Evolutionary conservation across 371 early-diverging fungal species (phyloP), one percentile per base, ranked within the genome.

Genomic region (Coemansia sp.): DNA sequence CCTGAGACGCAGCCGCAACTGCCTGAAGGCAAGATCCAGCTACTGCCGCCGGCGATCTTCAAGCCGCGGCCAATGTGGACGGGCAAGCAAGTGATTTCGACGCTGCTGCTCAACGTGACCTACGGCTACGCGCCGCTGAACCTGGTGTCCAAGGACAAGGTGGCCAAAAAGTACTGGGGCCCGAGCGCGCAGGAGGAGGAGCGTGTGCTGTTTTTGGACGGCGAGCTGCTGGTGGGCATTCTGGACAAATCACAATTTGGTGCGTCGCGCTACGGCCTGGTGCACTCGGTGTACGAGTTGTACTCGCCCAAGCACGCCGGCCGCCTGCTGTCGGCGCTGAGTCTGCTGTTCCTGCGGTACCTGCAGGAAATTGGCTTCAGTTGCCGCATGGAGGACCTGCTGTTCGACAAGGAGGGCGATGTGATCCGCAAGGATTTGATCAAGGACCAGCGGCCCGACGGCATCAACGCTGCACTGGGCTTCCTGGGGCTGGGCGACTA

Each of bases 241-340:
- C 81, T 99, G 30, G 99, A 99, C 82, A 99, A 99, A 81, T 88
- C 91, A 26, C 97, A 98, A 77, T 91, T 99, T 59, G 99, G 99
- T 77, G 95, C 98, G 7, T 81, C 92, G 47, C 83, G 93, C 5
- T 89, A 88, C 76, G 99, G 99, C 77, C 81, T 99, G 31, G 92
- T 98, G 7, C 99, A 99, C 82, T 90, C 94, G 41, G 87, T 95
- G 38, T 96, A 97, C 77, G 99, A 99, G 81, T 83, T 97, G 12
- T 99, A 99, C 81, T 96, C 98, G 49, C 84, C 94, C n/a, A 81
- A 84, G 20, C 86, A 90, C 30, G 96, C 98, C 14, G 99, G 98
- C 40, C 89, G 88, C 74, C 82, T 99, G 49, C 85, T 99, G 45
- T 94, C 95, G 66, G 92, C 93, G 40, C 82, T 99, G 52, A 90